A percentile compares a stretch with the other conserved stretches of the same genome.
phyloP scores from a whole-genome alignment of 2,329 filamentous ascomycete species.

The Hymenoscyphus infarciens region DNA sequence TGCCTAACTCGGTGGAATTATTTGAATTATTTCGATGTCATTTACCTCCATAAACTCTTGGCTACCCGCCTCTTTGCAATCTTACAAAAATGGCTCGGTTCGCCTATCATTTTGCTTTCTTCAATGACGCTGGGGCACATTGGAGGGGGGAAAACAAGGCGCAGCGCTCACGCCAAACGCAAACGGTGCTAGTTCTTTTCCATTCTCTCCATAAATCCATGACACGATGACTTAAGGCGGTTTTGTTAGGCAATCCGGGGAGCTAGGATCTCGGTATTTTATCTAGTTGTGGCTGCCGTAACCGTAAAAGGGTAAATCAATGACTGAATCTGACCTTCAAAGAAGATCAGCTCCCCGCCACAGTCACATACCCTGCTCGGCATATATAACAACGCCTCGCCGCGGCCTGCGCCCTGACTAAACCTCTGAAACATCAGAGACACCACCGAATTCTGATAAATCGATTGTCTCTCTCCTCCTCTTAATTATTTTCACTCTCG shows the following conservation, averaged over 20 bases:
- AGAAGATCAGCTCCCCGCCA: background rate
- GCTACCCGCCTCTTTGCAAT: no score
- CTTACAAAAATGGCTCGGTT: background rate
- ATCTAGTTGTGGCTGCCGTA: background rate
- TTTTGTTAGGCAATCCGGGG: background rate
- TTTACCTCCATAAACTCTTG: no score
- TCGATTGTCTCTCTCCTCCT: background rate
- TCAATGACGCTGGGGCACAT: background rate
- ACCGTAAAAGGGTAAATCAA: background rate
- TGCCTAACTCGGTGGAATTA: no score
- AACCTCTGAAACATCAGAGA: no score
- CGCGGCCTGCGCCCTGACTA: constrained; percentile 1
- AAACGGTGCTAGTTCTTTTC: no score
- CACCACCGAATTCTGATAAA: background rate
- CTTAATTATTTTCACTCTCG: background rate
- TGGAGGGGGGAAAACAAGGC: background rate
- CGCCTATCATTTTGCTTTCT: background rate
- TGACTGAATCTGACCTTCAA: background rate
- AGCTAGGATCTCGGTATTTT: no score
- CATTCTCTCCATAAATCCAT: background rate
- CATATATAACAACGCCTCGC: background rate
- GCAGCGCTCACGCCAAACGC: background rate
- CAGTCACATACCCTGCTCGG: background rate
- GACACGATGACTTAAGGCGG: background rate
- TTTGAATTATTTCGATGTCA: no score